Evolutionary conservation across 345 rosid genomes (phyloP).

Genomic region (Corchorus capsularis): DNA sequence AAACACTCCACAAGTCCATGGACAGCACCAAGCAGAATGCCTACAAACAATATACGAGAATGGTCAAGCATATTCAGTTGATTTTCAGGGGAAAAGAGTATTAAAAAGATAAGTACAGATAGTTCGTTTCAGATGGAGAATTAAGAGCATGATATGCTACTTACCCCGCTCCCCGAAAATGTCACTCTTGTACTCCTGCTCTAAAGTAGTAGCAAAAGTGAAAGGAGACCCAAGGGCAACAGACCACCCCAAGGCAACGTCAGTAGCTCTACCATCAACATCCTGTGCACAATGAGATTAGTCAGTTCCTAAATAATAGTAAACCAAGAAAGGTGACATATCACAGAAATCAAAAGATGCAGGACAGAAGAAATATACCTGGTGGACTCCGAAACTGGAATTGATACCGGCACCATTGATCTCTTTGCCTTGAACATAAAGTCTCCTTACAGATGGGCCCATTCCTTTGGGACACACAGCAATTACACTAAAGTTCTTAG

Average conservation of each 20-base stretch:
- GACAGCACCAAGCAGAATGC: conserved; percentile 86
- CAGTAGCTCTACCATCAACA: conserved; percentile 86
- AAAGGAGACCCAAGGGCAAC: conserved; percentile 93
- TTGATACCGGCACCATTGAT: conserved; percentile 94
- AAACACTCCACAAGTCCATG: conserved; percentile 85
- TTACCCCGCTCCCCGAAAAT: conserved; percentile 92
- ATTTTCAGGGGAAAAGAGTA: not conserved
- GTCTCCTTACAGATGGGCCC: conserved; percentile 92
- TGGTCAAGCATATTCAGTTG: not conserved
- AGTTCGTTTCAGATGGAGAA: not conserved
- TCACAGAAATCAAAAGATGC: not conserved
- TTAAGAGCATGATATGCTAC: conserved; percentile 19
- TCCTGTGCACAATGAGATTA: conserved; percentile 43
- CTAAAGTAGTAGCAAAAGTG: conserved; percentile 85
- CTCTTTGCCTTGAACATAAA: conserved; percentile 88
- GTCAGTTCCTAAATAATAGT: not conserved
- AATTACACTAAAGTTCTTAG: conserved; percentile 77
- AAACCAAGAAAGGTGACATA: not conserved
- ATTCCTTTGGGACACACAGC: conserved; percentile 88
- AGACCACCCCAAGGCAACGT: conserved; percentile 92
- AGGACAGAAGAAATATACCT: conserved; percentile 42
- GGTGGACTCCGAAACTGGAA: conserved; percentile 85
- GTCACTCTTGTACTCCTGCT: conserved; percentile 94
- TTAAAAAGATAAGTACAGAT: not conserved
- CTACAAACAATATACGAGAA: conserved; percentile 29